Evolutionary conservation across 2,329 filamentous ascomycete genomes (phyloP).

Genomic region (Trichothecium roseum): DNA sequence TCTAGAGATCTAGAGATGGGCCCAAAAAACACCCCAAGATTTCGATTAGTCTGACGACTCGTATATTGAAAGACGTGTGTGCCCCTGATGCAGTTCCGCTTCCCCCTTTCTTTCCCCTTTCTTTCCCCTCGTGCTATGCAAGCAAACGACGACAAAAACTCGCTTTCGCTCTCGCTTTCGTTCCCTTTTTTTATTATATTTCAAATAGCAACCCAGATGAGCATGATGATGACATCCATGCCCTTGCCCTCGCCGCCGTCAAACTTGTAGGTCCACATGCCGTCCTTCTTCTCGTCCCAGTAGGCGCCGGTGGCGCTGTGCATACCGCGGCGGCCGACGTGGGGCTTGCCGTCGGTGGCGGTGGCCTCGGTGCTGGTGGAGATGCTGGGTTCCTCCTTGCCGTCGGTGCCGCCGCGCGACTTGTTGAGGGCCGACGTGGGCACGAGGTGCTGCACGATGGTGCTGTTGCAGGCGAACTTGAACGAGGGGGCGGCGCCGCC

Average conservation of each 20-base stretch:
- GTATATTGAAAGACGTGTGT: too few species aligned
- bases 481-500: slow-evolving; percentile 52
- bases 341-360: slow-evolving; percentile 54
- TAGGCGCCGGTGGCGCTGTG: slow-evolving; percentile 77
- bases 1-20: too few species aligned
- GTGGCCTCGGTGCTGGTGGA: slow-evolving; percentile 43
- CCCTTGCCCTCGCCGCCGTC: slow-evolving; percentile 58
- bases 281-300: slow-evolving; percentile 86
- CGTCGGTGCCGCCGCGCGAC: slow-evolving; percentile 39
- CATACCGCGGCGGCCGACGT: slow-evolving; percentile 80
- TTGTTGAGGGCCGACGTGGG: slow-evolving; percentile 56
- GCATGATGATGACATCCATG: slow-evolving; percentile 59
- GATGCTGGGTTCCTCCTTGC: slow-evolving; percentile 40
- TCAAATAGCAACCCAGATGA: slow-evolving; percentile 60
- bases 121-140: slow-evolving; percentile 4
- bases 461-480: slow-evolving; percentile 97
- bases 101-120: too few species aligned
- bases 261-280: slow-evolving; percentile 85
- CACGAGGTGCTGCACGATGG: slow-evolving; percentile 88
- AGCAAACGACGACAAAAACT: too few species aligned
- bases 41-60: too few species aligned
- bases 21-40: too few species aligned
- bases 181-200: too few species aligned
- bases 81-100: too few species aligned
- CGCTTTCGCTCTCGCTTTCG: slow-evolving; percentile 12